These are phyloP conservation scores for Cercospora berteroae DNA, from an alignment of 2,329 filamentous ascomycete genomes.

Conservation along the genomic window DNA sequence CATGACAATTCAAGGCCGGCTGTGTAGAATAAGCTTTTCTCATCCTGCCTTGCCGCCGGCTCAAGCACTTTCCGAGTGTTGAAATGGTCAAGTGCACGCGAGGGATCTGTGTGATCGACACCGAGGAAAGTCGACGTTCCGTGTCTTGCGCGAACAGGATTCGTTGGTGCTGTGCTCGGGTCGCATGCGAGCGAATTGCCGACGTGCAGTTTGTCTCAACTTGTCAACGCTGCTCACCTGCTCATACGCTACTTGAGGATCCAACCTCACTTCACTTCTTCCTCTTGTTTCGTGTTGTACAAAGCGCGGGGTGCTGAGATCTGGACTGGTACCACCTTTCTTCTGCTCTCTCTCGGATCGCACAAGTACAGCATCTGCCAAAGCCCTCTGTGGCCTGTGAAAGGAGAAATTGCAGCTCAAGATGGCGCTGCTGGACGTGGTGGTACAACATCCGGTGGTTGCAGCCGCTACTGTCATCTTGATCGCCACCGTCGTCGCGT, in stretches of 20 bases:
- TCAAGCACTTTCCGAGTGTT: not conserved
- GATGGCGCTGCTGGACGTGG: not conserved
- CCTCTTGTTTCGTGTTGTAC: not conserved
- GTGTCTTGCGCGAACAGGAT: not conserved
- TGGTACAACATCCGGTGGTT: conserved; percentile 5
- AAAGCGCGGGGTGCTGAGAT: not conserved
- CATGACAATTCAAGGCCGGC: not conserved
- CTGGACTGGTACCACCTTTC: not conserved
- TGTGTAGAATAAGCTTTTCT: not conserved
- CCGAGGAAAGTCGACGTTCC: not conserved
- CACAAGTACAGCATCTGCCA: not conserved
- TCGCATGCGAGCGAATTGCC: not conserved
- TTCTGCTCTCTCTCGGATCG: not conserved
- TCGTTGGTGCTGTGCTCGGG: not conserved
- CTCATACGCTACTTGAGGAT: not conserved
- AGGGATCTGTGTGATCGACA: not conserved
- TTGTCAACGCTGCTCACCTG: not conserved
- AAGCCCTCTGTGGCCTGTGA: not conserved
- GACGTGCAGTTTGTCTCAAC: not conserved
- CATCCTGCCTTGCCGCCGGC: not conserved
- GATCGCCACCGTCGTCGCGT: not conserved
- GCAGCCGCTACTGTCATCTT: not conserved
- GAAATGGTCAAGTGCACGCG: not conserved
- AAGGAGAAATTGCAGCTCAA: not conserved
- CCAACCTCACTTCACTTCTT: not conserved